These are phyloP conservation scores for Hyaloscypha finlandica DNA, from an alignment of 495 filamentous ascomycete species.

Conservation along the genomic window DNA sequence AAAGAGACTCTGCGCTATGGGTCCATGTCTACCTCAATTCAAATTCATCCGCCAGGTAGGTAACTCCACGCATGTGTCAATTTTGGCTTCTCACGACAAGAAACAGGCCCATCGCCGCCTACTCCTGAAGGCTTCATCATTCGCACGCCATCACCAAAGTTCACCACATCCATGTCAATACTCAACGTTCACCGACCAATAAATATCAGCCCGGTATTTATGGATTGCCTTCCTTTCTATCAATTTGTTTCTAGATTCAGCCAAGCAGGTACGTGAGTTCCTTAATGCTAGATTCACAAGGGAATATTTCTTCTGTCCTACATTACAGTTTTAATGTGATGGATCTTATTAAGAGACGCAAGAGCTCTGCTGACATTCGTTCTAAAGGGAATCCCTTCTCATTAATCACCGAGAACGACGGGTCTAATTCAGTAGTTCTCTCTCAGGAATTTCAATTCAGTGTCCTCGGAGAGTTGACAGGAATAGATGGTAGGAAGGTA, in stretches of 20 bases:
- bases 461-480: conserved; percentile 11
- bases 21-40: conserved; percentile 10
- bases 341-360: background rate
- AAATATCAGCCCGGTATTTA: conserved; percentile 8
- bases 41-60: conserved; percentile 11
- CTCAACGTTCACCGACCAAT: conserved; percentile 6
- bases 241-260: conserved; percentile 8
- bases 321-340: conserved; percentile 11
- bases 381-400: conserved; percentile 11
- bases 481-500: background rate
- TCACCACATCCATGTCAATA: background rate
- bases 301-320: background rate
- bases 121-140: conserved; percentile 22
- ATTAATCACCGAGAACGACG: conserved; percentile 7
- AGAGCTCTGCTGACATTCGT: conserved; percentile 7
- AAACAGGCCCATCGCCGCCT: conserved; percentile 16
- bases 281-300: background rate
- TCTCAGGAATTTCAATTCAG: conserved; percentile 4
- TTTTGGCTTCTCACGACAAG: conserved; percentile 14
- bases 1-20: conserved; percentile 29
- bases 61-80: background rate
- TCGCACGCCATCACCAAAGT: conserved; percentile 20
- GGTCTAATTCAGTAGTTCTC: conserved; percentile 13
- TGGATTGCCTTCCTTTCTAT: conserved; percentile 11
- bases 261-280: conserved; percentile 12